Conservation (phyloP, 371 early-diverging fungal species). For the Massospora cicadina region DNA sequence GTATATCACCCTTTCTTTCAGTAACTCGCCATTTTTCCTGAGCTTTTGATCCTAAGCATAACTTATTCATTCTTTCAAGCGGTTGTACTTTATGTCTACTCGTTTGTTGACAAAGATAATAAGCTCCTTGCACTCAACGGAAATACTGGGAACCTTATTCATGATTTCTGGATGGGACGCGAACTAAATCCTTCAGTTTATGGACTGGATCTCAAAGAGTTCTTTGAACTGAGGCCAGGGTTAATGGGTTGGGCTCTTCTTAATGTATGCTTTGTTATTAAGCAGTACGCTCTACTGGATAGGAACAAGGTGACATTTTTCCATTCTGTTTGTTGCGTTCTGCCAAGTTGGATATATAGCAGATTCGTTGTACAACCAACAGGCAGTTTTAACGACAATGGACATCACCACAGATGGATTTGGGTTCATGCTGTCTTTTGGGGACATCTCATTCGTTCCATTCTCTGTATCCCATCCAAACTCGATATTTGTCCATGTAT, state of each 20-base stretch:
- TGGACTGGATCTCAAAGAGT: conserved; percentile 76
- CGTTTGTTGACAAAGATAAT: conserved; percentile 27
- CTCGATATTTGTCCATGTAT: conserved; percentile 58
- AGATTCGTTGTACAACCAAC: conserved; percentile 64
- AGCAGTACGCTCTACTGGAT: conserved; percentile 43
- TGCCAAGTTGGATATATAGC: conserved; percentile 70
- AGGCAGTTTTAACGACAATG: conserved; percentile 78
- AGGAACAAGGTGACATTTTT: conserved; percentile 37
- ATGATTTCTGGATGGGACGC: conserved; percentile 76
- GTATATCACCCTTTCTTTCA: conserved; percentile 45
- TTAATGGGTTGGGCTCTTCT: conserved; percentile 63
- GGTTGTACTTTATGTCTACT: conserved; percentile 45
- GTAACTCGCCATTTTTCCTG: conserved; percentile 48
- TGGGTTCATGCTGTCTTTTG: conserved; percentile 82
- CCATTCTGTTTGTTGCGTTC: conserved; percentile 49
- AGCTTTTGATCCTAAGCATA: conserved; percentile 45
- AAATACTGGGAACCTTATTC: conserved; percentile 72
- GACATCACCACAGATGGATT: conserved; percentile 88
- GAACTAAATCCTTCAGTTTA: conserved; percentile 76
- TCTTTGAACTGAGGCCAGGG: conserved; percentile 79
- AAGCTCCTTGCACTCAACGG: conserved; percentile 64
- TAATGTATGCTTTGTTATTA: conserved; percentile 51
- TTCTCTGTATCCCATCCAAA: conserved; percentile 75
- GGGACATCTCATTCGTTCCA: conserved; percentile 80
- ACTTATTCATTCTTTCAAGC: conserved; percentile 42